Base-by-base conservation (phyloP, 805 yeast genomes). In the Lipomyces starkeyi region DNA sequence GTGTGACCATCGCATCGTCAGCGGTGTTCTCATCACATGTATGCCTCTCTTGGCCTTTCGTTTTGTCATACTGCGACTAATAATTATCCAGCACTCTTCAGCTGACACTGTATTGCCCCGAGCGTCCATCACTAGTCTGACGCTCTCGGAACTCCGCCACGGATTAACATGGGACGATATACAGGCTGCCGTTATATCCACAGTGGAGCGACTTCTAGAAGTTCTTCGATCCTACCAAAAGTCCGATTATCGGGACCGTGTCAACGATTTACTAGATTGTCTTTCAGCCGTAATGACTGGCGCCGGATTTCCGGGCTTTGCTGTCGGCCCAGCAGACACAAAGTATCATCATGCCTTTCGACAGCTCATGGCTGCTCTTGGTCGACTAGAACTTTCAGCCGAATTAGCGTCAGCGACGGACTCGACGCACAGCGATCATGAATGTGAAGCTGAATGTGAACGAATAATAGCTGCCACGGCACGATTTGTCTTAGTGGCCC, bases 291-390 rank as follows among this genome's bases (percentile, higher is more conserved):
- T 69, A 8, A 29, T 65, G 53, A 57, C 55, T 9, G 71, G 61
- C 22, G 67, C 71, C 2, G 71, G 68, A 3, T 60, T 63, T 22
- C 68, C 70, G 11, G 71, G 71, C 3, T 63, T 60, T 20, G 27
- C 60, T 22, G 63, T 69, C 25, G 52, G 40, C 1, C 56, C 43
- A 17, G 34, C 47, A n/a, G 71, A 66, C 40, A 22, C 47, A 5
- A 25, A 43, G 11, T 60, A 43, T 27, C 49, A 40, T n/a, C 52
- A 47, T 14, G 40, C 54, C 4, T 67, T 58, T 37, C 35, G 56
- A 9, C 67, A 59, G 53, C 56, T 69, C 54, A 65, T 66, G 67
- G 49, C 61, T 32, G 34, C 71, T 6, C 59, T 69, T 5, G 65
- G 62, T 20, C 55, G 60, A 6, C 49, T 68, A 13, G 68, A 61